These are phyloP conservation scores for Pseudisothecium myosuroides DNA, from an alignment of 225 moss, liverwort and hornwort species.

Conservation along the genomic window DNA sequence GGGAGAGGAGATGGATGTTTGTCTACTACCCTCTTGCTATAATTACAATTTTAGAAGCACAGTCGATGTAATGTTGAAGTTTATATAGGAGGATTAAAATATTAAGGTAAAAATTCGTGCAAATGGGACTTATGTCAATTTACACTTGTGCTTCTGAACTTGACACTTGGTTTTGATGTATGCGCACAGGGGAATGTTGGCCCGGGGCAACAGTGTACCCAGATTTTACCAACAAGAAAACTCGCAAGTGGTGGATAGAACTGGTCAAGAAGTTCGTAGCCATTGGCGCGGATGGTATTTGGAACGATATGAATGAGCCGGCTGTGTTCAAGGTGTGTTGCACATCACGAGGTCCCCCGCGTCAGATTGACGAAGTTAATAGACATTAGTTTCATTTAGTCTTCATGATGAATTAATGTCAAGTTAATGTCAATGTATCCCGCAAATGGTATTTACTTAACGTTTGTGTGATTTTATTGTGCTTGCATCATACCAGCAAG, in stretches of 20 bases:
- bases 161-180: background rate
- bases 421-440: background rate
- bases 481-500: background rate
- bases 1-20: background rate
- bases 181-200: conserved; percentile 69
- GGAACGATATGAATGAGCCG: conserved; percentile 99
- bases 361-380: background rate
- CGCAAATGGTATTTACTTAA: background rate
- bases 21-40: no score
- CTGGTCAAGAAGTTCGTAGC: conserved; percentile 54
- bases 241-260: conserved; percentile 73
- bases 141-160: background rate
- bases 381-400: background rate
- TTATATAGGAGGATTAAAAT: background rate
- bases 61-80: background rate
- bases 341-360: background rate
- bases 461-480: background rate
- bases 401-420: background rate
- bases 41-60: no score
- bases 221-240: conserved; percentile 58
- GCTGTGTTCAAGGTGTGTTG: conserved; percentile 67
- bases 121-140: background rate
- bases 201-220: conserved; percentile 69
- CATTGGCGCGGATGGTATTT: conserved; percentile 76
- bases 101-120: background rate